Evolutionary conservation across 140 eudicot genomes (phyloP).

Genomic region (Bidens hawaiensis): DNA sequence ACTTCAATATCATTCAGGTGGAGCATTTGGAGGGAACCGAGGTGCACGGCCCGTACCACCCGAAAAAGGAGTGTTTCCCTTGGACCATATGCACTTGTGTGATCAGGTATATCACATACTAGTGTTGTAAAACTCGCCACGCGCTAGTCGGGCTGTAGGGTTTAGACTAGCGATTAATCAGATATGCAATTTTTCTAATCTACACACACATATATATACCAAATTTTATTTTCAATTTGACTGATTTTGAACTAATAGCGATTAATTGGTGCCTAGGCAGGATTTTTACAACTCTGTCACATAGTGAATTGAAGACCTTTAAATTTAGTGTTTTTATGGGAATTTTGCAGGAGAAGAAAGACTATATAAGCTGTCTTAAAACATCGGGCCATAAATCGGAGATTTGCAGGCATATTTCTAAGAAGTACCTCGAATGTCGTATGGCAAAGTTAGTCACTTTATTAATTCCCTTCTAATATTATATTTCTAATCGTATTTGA

Average conservation of each 20-base stretch:
- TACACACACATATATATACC: no score
- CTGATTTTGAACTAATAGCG: no score
- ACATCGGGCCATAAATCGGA: conserved; percentile 68
- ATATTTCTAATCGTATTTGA: no score
- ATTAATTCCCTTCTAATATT: neutral
- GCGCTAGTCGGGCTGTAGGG: no score
- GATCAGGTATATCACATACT: conserved; percentile 44
- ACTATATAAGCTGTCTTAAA: conserved; percentile 61
- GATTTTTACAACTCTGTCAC: no score
- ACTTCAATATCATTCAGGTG: conserved; percentile 30
- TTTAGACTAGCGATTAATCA: no score
- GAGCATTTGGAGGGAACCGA: conserved; percentile 84
- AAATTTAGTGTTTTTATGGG: neutral
- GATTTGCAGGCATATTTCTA: conserved; percentile 55
- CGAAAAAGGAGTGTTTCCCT: conserved; percentile 81
- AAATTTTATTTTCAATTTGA: no score
- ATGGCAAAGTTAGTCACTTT: conserved; percentile 62
- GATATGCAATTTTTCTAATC: no score
- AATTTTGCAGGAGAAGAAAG: conserved; percentile 59
- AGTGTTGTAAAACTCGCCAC: no score
- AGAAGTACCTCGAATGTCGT: conserved; percentile 69
- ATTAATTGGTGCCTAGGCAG: no score
- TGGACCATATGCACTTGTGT: conserved; percentile 78
- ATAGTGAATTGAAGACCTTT: neutral
- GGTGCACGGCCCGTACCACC: conserved; percentile 79